These are phyloP conservation scores for Papiliotrema fonsecae DNA, from an alignment of 1,284 basidiomycete species.

Conservation along the genomic window DNA sequence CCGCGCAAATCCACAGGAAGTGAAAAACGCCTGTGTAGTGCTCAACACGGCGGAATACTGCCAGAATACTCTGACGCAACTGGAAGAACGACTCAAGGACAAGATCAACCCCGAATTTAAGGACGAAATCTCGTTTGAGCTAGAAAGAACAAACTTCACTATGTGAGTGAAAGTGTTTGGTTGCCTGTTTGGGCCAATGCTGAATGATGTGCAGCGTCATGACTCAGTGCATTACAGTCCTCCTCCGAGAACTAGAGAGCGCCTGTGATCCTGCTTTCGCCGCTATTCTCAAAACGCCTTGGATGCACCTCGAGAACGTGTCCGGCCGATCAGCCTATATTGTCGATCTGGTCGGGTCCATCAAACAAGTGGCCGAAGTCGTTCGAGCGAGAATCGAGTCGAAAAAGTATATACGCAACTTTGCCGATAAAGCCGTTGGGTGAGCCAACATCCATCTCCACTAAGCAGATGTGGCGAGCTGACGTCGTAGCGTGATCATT, in stretches of 20 bases:
- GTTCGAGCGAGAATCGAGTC: constrained; percentile 63
- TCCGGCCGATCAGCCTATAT: constrained; percentile 78
- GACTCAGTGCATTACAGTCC: constrained; percentile 69
- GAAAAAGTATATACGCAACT: constrained; percentile 86
- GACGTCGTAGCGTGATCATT: constrained; percentile 64
- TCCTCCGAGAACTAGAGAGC: constrained; percentile 75
- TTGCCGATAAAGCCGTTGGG: constrained; percentile 87
- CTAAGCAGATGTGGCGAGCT: constrained; percentile 4
- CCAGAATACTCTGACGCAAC: constrained; percentile 81
- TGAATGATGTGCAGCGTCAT: constrained; percentile 57
- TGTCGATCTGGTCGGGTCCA: constrained; percentile 77
- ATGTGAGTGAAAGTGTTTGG: constrained; percentile 53
- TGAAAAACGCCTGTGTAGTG: constrained; percentile 75
- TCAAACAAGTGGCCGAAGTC: constrained; percentile 58
- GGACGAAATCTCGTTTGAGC: constrained; percentile 73
- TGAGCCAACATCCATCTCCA: constrained; percentile 39
- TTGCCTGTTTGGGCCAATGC: not conserved
- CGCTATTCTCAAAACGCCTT: constrained; percentile 67
- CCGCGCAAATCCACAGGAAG: constrained; percentile 64
- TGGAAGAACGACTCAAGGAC: constrained; percentile 85
- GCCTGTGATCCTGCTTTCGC: constrained; percentile 71
- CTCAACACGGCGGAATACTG: constrained; percentile 99
- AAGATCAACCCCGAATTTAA: constrained; percentile 71
- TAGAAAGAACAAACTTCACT: constrained; percentile 82
- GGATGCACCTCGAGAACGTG: constrained; percentile 73